These are phyloP conservation scores for Allantophomopsis cytisporea DNA, from an alignment of 2,329 filamentous ascomycete genomes.

Conservation along the genomic window DNA sequence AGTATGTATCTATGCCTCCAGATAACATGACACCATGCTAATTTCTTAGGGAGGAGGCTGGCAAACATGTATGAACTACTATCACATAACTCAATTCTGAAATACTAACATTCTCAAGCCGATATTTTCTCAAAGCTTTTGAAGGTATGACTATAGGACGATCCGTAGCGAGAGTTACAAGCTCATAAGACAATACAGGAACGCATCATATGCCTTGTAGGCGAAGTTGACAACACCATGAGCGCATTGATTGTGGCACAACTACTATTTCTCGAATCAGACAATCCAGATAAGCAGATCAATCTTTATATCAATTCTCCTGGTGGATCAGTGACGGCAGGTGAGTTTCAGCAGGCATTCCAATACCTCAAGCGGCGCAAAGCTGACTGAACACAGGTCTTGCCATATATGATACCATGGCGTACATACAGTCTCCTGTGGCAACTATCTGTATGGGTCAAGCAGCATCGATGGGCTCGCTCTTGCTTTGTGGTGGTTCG, in stretches of 20 bases:
- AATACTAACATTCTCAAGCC: conserved; percentile 31
- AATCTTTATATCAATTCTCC: conserved; percentile 97
- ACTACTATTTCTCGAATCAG: conserved; percentile 93
- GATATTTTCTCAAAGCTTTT: conserved; percentile 74
- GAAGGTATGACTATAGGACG: conserved; percentile 38
- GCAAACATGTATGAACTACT: conserved; percentile 52
- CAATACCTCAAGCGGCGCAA: not conserved
- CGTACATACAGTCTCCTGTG: conserved; percentile 85
- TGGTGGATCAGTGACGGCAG: conserved; percentile 81
- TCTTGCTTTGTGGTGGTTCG: conserved; percentile 77
- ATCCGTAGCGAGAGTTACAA: not conserved
- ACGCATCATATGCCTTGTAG: conserved; percentile 88
- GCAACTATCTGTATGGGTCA: conserved; percentile 92
- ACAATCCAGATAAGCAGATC: conserved; percentile 87
- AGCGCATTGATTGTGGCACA: conserved; percentile 94
- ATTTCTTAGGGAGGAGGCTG: conserved; percentile 53
- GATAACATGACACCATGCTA: conserved; percentile 6
- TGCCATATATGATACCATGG: conserved; percentile 98
- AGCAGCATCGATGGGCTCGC: conserved; percentile 86
- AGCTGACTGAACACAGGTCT: conserved; percentile 27
- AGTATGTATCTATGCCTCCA: conserved; percentile 22
- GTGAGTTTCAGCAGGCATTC: conserved; percentile 18
- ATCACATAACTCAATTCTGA: conserved; percentile 11
- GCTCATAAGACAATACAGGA: conserved; percentile 36
- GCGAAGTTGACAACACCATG: conserved; percentile 76